Evolutionary conservation across 2,329 filamentous ascomycete genomes (phyloP), one percentile per base, ranked within the genome.

Genomic region (Nothophoma quercina): DNA sequence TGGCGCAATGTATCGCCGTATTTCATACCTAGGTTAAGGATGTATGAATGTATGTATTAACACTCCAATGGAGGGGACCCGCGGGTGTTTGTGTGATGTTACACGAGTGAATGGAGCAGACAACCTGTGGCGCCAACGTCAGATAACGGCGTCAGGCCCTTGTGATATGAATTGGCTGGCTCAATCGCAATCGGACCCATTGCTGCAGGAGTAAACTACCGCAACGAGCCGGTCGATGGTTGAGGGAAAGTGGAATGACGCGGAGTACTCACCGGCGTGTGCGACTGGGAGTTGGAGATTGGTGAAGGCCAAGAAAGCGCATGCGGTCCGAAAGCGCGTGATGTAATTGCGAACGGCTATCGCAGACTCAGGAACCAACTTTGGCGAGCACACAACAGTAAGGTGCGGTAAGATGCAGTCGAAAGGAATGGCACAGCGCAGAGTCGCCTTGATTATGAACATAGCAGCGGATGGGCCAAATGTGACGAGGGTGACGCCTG

Each of bases 1-100:
- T 85, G 82, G 70, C 88, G 85, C 56, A 95, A 82, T 56, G 85
- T 88, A 60, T 89, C 81, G 58, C 88, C 88, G 83, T 88, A 91
- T 81, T 91, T 91, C 88, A 91, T 91, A 56, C 62, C 62, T 55
- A 44, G 18, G 21, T 34, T 51, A 58, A 49, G 35, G 38, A 52
- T 41, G 29, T 52, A 36, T 30, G 29, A 19, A 29, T 42, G 34
- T 15, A 16, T 39, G 39, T 16, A 13, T 55, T 25, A 33, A 51
- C 28, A 41, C 28, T 22, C 50, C 56, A 56, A 49, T 58, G 34
- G 58, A 36, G 32, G 36, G 30, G 28, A 25, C 25, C 33, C 21
- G 26, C n/a, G 25, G 25, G n/a, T 51, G 39, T 33, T 53, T 55
- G 52, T 57, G 52, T 47, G 45, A 46, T 36, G 57, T 62, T 47